Base-by-base conservation (phyloP, 768 basidiomycete species). In the Psilocybe cubensis region DNA sequence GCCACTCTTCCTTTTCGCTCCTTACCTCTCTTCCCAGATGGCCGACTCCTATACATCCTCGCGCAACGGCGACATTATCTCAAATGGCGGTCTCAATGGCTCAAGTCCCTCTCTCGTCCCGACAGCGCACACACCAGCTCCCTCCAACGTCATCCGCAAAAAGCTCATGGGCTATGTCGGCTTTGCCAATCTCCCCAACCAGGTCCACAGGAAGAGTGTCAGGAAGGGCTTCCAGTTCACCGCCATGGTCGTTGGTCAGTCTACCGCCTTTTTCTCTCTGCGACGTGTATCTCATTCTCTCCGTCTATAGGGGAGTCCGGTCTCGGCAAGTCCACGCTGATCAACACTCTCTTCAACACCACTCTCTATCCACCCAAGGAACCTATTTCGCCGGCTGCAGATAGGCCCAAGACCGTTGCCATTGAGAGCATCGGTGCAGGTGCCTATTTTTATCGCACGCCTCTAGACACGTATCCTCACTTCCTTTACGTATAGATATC, bases 151-250 rank as follows among this genome's bases (percentile, higher is more conserved):
- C 71, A 83, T 83, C 68, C 89, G 92, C 76, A 95, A 94, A 87
- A 95, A 95, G 78, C 81, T 96, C 67, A 92, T 91, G 85, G 92
- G 94, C 68, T 96, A 94, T 72, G 94, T 96, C 58, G 94, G 94
- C 50, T 96, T 99, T 71, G 94, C 96, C 71, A 98, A 97, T 75
- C 84, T 99, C 49, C 97, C 97, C 48, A 98, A 99, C 83, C 97
- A 99, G 76, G 96, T 98, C 43, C 97, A 99, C 78, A 89, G 97
- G 76, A 94, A 97, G 80, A 96, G 94, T 68, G 91, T 97, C 46
- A 84, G 94, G 80, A 98, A 95, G 77, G 96, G 97, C 43, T 99
- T 98, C 83, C 94, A 98, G 74, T 99, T 99, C 79, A 96, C 95
- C 53, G 83, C 88, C 63, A 98, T 99, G 97, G 96, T 99, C 61